Conservation (phyloP, 768 basidiomycete genomes). For the Boletus reticuloceps region DNA sequence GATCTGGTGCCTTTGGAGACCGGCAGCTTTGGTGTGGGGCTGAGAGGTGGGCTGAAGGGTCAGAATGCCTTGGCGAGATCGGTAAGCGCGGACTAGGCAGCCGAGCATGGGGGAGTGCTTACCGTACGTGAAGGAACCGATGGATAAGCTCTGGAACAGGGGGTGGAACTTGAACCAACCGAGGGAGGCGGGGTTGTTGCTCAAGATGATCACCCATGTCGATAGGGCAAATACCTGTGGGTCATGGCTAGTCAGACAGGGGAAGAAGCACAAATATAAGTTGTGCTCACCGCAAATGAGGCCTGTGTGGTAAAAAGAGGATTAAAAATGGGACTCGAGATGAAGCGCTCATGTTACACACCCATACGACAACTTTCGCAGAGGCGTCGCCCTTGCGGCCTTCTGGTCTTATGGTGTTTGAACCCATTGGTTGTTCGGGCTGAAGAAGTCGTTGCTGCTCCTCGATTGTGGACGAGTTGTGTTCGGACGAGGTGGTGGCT, state of each 20-base stretch:
- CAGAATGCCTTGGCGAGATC: constrained; percentile 52
- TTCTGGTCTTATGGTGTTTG: constrained; percentile 34
- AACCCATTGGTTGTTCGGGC: constrained; percentile 16
- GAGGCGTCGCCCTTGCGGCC: constrained; percentile 36
- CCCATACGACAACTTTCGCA: constrained; percentile 36
- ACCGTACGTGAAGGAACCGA: constrained; percentile 65
- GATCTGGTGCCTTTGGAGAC: constrained; percentile 67
- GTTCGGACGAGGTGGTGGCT: too few relatives aligned
- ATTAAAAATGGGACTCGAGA: not conserved
- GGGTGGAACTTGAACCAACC: constrained; percentile 74
- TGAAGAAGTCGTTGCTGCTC: constrained; percentile 20
- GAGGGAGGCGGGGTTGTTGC: constrained; percentile 40
- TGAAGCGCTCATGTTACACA: constrained; percentile 22
- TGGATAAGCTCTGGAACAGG: constrained; percentile 53
- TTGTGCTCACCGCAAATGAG: constrained; percentile 17
- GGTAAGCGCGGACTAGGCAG: not conserved
- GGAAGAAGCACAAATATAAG: not conserved
- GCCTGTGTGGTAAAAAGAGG: not conserved
- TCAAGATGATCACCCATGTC: constrained; percentile 47
- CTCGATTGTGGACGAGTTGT: not conserved
- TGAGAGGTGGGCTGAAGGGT: constrained; percentile 75
- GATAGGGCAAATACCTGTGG: constrained; percentile 38
- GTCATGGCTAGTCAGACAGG: not conserved
- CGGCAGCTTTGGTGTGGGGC: constrained; percentile 61
- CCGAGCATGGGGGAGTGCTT: constrained; percentile 5